These are phyloP conservation scores for Clarireedia paspali DNA, from an alignment of 2,329 filamentous ascomycete genomes.

Conservation along the genomic window DNA sequence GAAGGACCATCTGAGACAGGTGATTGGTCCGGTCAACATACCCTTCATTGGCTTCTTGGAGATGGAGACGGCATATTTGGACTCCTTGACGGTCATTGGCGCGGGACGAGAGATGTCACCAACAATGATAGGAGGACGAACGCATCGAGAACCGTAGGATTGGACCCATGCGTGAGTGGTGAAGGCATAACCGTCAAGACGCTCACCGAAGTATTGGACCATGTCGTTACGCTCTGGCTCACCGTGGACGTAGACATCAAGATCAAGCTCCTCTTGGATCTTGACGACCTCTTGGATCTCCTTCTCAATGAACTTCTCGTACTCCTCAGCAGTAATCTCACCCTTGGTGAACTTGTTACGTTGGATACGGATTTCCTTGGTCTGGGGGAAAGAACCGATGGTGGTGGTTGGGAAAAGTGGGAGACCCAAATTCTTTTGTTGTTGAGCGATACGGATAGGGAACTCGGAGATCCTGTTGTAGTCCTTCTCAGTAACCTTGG, in stretches of 20 bases:
- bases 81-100: conserved; percentile 99
- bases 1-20: conserved; percentile 99
- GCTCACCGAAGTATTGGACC: conserved; percentile 99
- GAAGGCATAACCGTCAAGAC: conserved; percentile 93
- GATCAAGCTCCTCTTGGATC: conserved; percentile 95
- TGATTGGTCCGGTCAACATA: conserved; percentile 99
- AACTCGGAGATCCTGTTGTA: conserved; percentile 93
- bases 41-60: conserved; percentile 99
- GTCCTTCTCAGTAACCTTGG: conserved; percentile 72
- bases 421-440: conserved; percentile 88
- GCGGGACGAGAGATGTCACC: conserved; percentile 95
- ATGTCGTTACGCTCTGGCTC: conserved; percentile 99
- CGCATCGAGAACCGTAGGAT: conserved; percentile 96
- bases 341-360: conserved; percentile 99
- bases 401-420: conserved; percentile 98
- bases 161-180: conserved; percentile 99
- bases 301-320: conserved; percentile 99
- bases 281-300: conserved; percentile 93
- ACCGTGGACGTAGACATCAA: conserved; percentile 96
- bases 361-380: conserved; percentile 93
- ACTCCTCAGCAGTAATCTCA: conserved; percentile 85
- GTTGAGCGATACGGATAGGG: conserved; percentile 73
- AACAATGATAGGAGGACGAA: conserved; percentile 95
- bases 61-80: conserved; percentile 93
- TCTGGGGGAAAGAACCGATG: conserved; percentile 99